Base-by-base conservation (phyloP, 805 yeast genomes). In the Cyberlindnera suaveolens region DNA sequence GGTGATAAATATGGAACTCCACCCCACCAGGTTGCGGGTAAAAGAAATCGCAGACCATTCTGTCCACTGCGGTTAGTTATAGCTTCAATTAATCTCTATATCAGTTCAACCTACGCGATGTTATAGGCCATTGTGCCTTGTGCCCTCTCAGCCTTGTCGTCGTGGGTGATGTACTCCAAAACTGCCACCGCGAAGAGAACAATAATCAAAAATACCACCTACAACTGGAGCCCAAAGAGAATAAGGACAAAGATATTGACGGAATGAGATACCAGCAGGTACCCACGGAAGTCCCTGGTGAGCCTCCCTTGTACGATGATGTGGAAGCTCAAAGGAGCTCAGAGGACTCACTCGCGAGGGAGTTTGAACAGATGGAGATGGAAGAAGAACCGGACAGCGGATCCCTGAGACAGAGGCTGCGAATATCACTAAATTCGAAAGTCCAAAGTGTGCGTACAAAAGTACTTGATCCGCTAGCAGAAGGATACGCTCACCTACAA, bases 11-110 rank as follows among this genome's bases (percentile, higher is more conserved):
- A 60, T 93, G 99, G 48, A 91, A 80, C 62, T 93, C 99, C 2
- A 93, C 95, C 9, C 99, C 99, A 4, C 99, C 99, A 0, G 97
- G 84, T 60, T 93, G 99, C 10, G 99, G 99, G 65, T 85, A 93
- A 76, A 93, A 93, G 70, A 89, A 93, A 64, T 93, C 99, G 36
- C 95, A 85, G 4, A 90, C 86, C 96, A 93, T 90, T 7, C 75
- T 72, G 39, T 9, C 10, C 15, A 8, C 13, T 14, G 19, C 9
- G 4, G 18, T 31, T 35, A 35, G 38, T 20, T 17, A 14, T 19
- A 18, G 20, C 27, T 23, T 23, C 27, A 8, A 2, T 5, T 5
- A 9, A 23, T 23, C 23, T 23, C 13, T 23, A 8, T 23, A 23
- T 23, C 11, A 36, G 23, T 15, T 20, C 4, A 14, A 48, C 61